These are phyloP conservation scores for Penicillium fuscoglaucum DNA, from an alignment of 2,329 filamentous ascomycete genomes.

Conservation along the genomic window DNA sequence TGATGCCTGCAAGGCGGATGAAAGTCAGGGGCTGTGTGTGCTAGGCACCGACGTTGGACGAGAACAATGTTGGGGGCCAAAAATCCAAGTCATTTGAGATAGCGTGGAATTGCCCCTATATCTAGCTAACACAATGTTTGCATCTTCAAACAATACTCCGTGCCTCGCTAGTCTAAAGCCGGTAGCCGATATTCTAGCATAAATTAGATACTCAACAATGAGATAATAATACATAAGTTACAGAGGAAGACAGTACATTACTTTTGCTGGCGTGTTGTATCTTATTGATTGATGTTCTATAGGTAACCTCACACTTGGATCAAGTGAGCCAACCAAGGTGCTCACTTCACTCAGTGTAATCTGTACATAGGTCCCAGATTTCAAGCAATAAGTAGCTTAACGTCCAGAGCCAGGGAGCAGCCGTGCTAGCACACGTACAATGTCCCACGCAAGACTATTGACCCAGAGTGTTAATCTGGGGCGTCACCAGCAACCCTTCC, in stretches of 20 bases:
- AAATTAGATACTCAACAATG: not conserved
- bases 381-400: not conserved
- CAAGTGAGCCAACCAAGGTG: not conserved
- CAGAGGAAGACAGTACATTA: not conserved
- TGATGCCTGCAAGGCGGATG: not conserved
- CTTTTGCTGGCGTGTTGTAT: not conserved
- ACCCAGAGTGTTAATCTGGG: constrained; percentile 33
- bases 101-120: not conserved
- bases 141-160: not conserved
- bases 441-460: not conserved
- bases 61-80: not conserved
- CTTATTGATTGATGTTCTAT: not conserved
- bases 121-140: not conserved
- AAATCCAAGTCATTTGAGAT: not conserved
- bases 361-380: not conserved
- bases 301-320: not conserved
- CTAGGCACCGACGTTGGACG: not conserved
- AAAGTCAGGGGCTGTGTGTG: not conserved
- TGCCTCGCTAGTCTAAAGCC: no score
- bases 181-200: no score
- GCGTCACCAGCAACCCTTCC: constrained; percentile 32
- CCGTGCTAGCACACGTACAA: not conserved
- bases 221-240: not conserved
- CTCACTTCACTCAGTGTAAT: not conserved
- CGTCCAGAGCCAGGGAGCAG: not conserved